Conservation (phyloP, 1,139 yeast genomes). For the Sugiyamaella sp. region DNA sequence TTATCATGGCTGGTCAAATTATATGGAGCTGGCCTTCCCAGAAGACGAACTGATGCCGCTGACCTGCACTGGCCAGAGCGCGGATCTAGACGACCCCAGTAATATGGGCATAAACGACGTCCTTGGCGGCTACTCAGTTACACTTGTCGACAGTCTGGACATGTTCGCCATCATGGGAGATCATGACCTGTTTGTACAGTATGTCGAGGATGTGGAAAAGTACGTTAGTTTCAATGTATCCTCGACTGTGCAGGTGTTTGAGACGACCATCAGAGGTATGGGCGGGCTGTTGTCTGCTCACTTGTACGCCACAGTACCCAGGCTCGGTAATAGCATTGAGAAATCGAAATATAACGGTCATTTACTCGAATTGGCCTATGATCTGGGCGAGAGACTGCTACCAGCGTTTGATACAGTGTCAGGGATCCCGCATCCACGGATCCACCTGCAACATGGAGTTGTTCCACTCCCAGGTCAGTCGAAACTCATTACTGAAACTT, state of each 20-base stretch:
- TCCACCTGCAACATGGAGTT: conserved; percentile 61
- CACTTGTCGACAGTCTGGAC: conserved; percentile 78
- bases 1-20: conserved; percentile 76
- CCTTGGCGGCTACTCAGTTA: conserved; percentile 78
- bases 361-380: conserved; percentile 66
- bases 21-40: conserved; percentile 74
- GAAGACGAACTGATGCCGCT: conserved; percentile 80
- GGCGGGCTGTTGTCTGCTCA: conserved; percentile 84
- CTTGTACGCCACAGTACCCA: conserved; percentile 64
- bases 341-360: conserved; percentile 62
- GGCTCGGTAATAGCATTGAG: conserved; percentile 48
- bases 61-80: conserved; percentile 67
- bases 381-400: conserved; percentile 66
- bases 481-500: conserved; percentile 57
- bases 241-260: conserved; percentile 76
- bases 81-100: conserved; percentile 55
- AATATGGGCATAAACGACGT: conserved; percentile 78
- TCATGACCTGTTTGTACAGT: conserved; percentile 53
- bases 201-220: conserved; percentile 52
- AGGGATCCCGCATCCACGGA: conserved; percentile 72
- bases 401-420: conserved; percentile 63
- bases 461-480: conserved; percentile 36
- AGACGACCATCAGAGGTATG: conserved; percentile 73
- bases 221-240: conserved; percentile 58
- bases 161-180: conserved; percentile 75